Evolutionary conservation across 768 basidiomycete species (phyloP).

Genomic region (Tricholoma sp.): DNA sequence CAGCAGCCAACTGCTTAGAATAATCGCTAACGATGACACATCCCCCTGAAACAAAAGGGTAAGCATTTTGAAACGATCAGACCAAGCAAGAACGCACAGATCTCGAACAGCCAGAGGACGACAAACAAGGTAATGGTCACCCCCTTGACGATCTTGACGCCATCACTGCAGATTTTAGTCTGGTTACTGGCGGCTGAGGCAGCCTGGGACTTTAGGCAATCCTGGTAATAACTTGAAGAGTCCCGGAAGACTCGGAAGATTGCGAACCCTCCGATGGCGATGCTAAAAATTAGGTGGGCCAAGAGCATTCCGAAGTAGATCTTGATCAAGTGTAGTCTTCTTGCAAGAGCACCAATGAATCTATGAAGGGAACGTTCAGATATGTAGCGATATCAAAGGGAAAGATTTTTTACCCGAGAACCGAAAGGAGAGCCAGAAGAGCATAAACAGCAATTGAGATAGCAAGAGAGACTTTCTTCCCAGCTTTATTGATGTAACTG

Average conservation of each 20-base stretch:
- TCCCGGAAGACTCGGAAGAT: slow-evolving; percentile 40
- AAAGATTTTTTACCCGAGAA: slow-evolving; percentile 35
- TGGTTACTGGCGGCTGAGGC: slow-evolving; percentile 6
- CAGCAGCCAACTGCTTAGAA: slow-evolving; percentile 39
- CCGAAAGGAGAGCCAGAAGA: slow-evolving; percentile 36
- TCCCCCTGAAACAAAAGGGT: slow-evolving; percentile 28
- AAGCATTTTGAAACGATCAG: slow-evolving; percentile 1
- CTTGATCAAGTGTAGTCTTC: slow-evolving; percentile 35
- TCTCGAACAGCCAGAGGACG: slow-evolving; percentile 42
- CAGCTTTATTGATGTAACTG: slow-evolving; percentile 15
- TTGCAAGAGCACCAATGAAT: slow-evolving; percentile 37
- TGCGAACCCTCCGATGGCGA: slow-evolving; percentile 38
- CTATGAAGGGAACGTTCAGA: slow-evolving; percentile 17
- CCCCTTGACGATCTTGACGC: slow-evolving; percentile 35
- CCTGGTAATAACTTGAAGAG: slow-evolving; percentile 29
- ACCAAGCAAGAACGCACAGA: slow-evolving; percentile 31
- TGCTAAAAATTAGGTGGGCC: slow-evolving; percentile 39
- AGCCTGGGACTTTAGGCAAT: slow-evolving; percentile 24
- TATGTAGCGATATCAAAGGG: neutral
- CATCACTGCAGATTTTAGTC: slow-evolving; percentile 32
- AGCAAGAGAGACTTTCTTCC: slow-evolving; percentile 34
- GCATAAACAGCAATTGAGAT: slow-evolving; percentile 38
- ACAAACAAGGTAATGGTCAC: slow-evolving; percentile 38
- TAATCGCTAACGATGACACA: slow-evolving; percentile 44
- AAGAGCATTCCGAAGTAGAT: slow-evolving; percentile 38